A percentile compares a stretch with the other conserved stretches of the same genome.
These are phyloP conservation scores for Epichloe sp. DNA, from an alignment of 2,329 filamentous ascomycete species.

Conservation along the genomic window DNA sequence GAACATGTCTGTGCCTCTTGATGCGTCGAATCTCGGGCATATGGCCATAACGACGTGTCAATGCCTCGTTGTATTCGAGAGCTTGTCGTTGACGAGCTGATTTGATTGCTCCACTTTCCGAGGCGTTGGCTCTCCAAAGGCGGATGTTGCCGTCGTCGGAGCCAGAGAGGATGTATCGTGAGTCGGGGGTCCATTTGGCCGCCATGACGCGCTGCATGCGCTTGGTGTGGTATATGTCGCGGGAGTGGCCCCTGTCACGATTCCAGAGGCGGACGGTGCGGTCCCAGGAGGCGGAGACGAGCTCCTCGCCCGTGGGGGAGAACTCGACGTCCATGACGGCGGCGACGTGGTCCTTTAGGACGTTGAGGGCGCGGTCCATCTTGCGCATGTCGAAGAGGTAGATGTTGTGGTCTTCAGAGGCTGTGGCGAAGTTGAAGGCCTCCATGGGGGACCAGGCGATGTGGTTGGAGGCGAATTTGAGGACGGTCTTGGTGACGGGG, in stretches of 20 bases:
- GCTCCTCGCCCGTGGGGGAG: slow-evolving; percentile 83
- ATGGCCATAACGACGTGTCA: slow-evolving; percentile 75
- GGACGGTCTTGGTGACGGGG: slow-evolving; percentile 67
- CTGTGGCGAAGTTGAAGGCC: slow-evolving; percentile 86
- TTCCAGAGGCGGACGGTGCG: slow-evolving; percentile 80
- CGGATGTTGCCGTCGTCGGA: slow-evolving; percentile 84
- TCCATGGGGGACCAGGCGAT: slow-evolving; percentile 95
- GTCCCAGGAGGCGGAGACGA: slow-evolving; percentile 78
- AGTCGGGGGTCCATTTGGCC: slow-evolving; percentile 74
- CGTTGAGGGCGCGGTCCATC: slow-evolving; percentile 74
- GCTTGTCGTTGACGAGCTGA: slow-evolving; percentile 73
- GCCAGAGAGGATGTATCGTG: slow-evolving; percentile 78
- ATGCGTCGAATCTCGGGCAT: slow-evolving; percentile 96
- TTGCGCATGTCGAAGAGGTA: slow-evolving; percentile 87
- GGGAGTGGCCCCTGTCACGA: slow-evolving; percentile 65
- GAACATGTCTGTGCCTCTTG: slow-evolving; percentile 78
- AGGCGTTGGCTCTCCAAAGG: slow-evolving; percentile 81
- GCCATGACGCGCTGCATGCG: slow-evolving; percentile 93
- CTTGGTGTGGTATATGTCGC: slow-evolving; percentile 95
- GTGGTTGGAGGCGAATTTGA: slow-evolving; percentile 72
- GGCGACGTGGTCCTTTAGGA: slow-evolving; percentile 76
- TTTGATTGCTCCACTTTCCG: slow-evolving; percentile 72
- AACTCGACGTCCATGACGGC: slow-evolving; percentile 97
- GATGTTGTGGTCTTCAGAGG: slow-evolving; percentile 87
- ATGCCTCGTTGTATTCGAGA: slow-evolving; percentile 79